Evolutionary conservation across 306 rosid species (phyloP).

Genomic region (Casuarina cunninghamiana): DNA sequence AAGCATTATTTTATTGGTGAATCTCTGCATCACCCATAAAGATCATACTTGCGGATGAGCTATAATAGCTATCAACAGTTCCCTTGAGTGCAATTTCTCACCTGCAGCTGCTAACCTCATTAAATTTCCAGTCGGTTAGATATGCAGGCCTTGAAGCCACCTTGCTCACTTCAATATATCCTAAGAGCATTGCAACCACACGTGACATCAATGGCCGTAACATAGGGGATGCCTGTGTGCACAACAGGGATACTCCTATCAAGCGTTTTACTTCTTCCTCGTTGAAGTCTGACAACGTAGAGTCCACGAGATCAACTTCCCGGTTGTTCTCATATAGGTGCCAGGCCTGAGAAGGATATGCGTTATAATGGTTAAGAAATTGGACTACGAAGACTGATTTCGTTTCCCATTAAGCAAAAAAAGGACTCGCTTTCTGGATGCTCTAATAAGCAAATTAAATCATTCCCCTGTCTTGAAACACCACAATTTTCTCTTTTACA

Average conservation of each 20-base stretch:
- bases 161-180: constrained; percentile 53
- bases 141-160: constrained; percentile 60
- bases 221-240: constrained; percentile 66
- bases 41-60: constrained; percentile 37
- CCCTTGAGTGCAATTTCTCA: constrained; percentile 12
- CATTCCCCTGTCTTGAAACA: background rate
- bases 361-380: background rate
- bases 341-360: constrained; percentile 52
- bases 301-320: constrained; percentile 48
- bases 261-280: constrained; percentile 50
- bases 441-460: background rate
- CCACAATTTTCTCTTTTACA: background rate
- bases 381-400: background rate
- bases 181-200: constrained; percentile 58
- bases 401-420: background rate
- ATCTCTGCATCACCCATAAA: constrained; percentile 23
- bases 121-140: constrained; percentile 49
- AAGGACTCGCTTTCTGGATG: background rate
- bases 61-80: background rate
- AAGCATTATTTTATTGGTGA: constrained; percentile 17
- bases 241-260: constrained; percentile 52
- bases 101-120: constrained; percentile 37
- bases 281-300: constrained; percentile 35
- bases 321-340: constrained; percentile 48
- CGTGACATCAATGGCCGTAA: constrained; percentile 69